Percentiles rank a stretch among this genome's conserved stretches.
Evolutionary conservation across 768 basidiomycete genomes (phyloP).

Genomic region (Cyclocybe cylindracea): DNA sequence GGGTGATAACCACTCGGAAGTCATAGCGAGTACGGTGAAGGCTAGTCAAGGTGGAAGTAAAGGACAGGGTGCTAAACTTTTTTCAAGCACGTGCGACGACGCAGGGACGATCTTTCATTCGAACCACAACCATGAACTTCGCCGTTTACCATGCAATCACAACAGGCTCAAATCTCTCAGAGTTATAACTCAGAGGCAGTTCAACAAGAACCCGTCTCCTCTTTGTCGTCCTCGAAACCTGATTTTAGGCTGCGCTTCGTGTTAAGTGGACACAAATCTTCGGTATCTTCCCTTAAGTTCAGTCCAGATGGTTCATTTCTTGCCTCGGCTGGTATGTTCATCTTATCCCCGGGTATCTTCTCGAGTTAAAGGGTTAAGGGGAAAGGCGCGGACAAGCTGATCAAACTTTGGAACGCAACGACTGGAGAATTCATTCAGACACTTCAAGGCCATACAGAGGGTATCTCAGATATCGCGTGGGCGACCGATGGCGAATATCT

Average conservation of each 20-base stretch:
- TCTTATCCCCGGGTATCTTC: slow-evolving; percentile 6
- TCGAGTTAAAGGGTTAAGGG: slow-evolving; percentile 32
- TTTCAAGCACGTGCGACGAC: slow-evolving; percentile 28
- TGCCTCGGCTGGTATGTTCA: slow-evolving; percentile 77
- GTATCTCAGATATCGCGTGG: slow-evolving; percentile 92
- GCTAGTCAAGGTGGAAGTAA: not conserved
- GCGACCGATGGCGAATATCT: slow-evolving; percentile 79
- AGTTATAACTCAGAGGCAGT: not conserved
- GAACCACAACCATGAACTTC: not conserved
- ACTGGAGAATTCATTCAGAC: slow-evolving; percentile 76
- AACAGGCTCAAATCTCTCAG: not conserved
- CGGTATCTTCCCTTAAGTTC: slow-evolving; percentile 86
- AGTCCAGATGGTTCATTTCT: slow-evolving; percentile 81
- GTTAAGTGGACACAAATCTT: slow-evolving; percentile 79
- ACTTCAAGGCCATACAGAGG: slow-evolving; percentile 72
- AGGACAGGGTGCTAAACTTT: slow-evolving; percentile 23
- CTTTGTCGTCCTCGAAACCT: slow-evolving; percentile 27
- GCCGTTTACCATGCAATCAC: not conserved
- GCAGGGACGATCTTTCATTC: slow-evolving; percentile 1
- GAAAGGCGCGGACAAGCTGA: slow-evolving; percentile 80
- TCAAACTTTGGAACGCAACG: slow-evolving; percentile 79
- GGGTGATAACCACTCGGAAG: slow-evolving; percentile 71
- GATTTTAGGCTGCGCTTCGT: slow-evolving; percentile 61
- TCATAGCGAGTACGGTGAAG: slow-evolving; percentile 36
- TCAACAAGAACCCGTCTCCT: slow-evolving; percentile 5